phyloP scores from a whole-genome alignment of 495 filamentous ascomycete genomes.

The Talaromyces nanjingensis region DNA sequence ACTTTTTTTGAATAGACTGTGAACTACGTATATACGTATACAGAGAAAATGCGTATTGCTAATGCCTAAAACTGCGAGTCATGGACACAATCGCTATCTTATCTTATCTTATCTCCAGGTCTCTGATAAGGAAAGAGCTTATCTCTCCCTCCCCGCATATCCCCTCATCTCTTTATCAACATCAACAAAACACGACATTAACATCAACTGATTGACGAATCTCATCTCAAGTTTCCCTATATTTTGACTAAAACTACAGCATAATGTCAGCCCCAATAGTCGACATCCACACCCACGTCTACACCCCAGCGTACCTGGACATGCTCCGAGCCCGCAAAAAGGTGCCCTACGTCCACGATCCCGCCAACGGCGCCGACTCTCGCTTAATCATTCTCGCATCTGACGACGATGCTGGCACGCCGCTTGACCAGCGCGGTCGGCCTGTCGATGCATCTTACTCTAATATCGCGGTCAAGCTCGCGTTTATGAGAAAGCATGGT shows the following conservation, averaged over 20 bases:
- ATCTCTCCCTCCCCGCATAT: conserved; percentile 5
- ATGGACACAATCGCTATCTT: not conserved
- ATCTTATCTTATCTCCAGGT: not conserved
- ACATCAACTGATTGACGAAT: not conserved
- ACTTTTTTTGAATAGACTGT: too few species aligned
- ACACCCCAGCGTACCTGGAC: conserved; percentile 74
- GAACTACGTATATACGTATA: too few species aligned
- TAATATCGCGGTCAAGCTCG: conserved; percentile 63
- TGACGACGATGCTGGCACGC: conserved; percentile 49
- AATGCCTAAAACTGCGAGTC: too few species aligned
- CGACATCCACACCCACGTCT: conserved; percentile 94
- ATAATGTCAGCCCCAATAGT: conserved; percentile 40
- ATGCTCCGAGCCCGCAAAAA: conserved; percentile 68
- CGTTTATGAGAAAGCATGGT: conserved; percentile 78
- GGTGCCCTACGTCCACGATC: conserved; percentile 73
- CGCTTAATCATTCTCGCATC: conserved; percentile 75
- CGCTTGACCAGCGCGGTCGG: conserved; percentile 50
- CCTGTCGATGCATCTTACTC: conserved; percentile 72
- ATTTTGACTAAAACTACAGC: too few species aligned
- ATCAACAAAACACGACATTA: not conserved
- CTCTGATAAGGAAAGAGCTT: not conserved
- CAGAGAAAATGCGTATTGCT: too few species aligned
- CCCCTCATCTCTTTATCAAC: not conserved
- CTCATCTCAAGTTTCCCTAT: not conserved
- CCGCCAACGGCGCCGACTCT: conserved; percentile 48